phyloP scores from a whole-genome alignment of 371 early-diverging fungal genomes.

The Capniomyces stellatus region DNA sequence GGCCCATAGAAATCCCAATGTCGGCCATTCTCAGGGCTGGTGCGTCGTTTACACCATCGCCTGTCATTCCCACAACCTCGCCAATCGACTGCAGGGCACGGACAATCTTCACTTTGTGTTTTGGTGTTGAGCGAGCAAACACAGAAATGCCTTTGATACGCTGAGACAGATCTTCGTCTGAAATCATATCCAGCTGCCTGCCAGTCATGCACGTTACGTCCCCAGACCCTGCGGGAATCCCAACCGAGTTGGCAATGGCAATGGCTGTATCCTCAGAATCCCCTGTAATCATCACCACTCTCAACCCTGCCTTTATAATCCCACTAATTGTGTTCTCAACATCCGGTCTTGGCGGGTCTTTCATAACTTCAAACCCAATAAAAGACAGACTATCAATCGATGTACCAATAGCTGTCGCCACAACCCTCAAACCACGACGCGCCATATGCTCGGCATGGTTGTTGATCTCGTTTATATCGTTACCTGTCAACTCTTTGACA shows the following conservation, averaged over 20 bases:
- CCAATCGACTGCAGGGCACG: conserved; percentile 73
- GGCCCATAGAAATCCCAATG: conserved; percentile 97
- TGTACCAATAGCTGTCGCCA: conserved; percentile 61
- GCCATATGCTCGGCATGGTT: conserved; percentile 52
- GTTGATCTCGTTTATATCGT: conserved; percentile 27
- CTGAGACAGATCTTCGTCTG: conserved; percentile 44
- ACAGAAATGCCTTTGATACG: conserved; percentile 61
- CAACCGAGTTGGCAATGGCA: conserved; percentile 81
- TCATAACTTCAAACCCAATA: conserved; percentile 87
- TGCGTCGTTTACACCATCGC: conserved; percentile 98
- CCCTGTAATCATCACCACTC: conserved; percentile 94
- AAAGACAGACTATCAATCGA: conserved; percentile 43
- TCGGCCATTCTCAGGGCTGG: conserved; percentile 93
- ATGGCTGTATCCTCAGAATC: conserved; percentile 94
- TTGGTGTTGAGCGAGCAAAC: conserved; percentile 87
- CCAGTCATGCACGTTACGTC: conserved; percentile 67
- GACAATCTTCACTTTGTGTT: conserved; percentile 86
- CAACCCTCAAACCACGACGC: conserved; percentile 65
- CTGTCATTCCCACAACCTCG: conserved; percentile 93
- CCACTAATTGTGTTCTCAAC: conserved; percentile 59
- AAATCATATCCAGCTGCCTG: conserved; percentile 74
- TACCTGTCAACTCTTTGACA: conserved; percentile 28
- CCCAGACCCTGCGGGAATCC: conserved; percentile 57
- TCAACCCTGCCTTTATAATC: conserved; percentile 83
- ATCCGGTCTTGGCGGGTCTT: conserved; percentile 89